Base-by-base conservation (phyloP, 108 stramenopile species). In the Cyclotella sp. region DNA sequence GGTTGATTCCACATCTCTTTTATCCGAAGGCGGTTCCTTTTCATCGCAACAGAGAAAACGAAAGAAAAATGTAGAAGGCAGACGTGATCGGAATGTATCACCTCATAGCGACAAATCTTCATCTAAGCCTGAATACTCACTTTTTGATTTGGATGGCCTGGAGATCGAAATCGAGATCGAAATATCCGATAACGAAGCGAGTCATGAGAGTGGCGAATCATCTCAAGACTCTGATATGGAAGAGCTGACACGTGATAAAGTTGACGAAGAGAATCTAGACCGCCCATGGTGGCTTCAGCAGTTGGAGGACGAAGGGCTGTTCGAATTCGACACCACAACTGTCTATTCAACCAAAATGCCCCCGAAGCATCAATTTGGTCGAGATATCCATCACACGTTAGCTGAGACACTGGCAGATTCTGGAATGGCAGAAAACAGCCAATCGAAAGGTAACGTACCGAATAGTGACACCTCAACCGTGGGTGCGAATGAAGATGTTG, bases 261-360 rank as follows among this genome's bases (percentile, higher is more conserved):
- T 24, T 68, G 26, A 53, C 41, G 39, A 47, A 19, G 44, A 64
- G 27, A 72, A 68, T 60, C 39, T 68, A 59, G 65, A 72, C 45
- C 42, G 62, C 45, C 42, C 81, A 7, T 82, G 81, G 81, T 82
- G 81, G 81, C 60, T 78, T 51, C 44, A 78, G 60, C 77, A 82
- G 22, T 40, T 78, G 11, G 66, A 78, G 27, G 59, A 57, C 22
- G 77, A 68, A 53, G 81, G 81, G 21, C 78, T 77, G 81, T 78
- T 82, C 46, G 76, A 78, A 22, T 47, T 66, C 43, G 77, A 82
- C 68, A 82, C 77, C 34, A 49, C 79, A 18, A 74, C 68, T 19
- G 61, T 73, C 12, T 81, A 81, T 63, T 51, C 73, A 41, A 45
- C 27, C 11, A 67, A 45, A 55, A 76, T 68, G 22, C 39, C 57